Evolutionary conservation across 768 basidiomycete species (phyloP).

Genomic region (Boletus bicolor): DNA sequence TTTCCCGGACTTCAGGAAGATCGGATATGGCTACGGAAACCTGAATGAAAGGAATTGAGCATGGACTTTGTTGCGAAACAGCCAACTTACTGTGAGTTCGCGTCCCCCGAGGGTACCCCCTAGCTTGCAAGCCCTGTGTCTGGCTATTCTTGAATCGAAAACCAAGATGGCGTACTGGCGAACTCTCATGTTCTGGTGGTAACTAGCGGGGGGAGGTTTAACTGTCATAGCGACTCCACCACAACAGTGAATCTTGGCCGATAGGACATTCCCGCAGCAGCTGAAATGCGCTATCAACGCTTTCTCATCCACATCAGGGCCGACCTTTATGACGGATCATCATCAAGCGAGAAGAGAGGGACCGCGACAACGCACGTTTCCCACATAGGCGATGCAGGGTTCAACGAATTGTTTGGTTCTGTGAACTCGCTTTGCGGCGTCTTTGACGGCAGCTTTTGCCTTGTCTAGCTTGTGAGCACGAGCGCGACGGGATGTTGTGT

Average conservation of each 20-base stretch:
- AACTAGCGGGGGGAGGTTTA: constrained; percentile 21
- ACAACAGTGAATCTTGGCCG: constrained; percentile 29
- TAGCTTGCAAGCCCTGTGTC: constrained; percentile 40
- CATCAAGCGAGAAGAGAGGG: constrained; percentile 1
- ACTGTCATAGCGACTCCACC: constrained; percentile 31
- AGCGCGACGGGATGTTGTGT: constrained; percentile 2
- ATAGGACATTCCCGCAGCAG: constrained; percentile 23
- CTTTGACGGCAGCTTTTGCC: constrained; percentile 13
- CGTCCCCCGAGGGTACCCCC: constrained; percentile 39
- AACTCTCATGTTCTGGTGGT: constrained; percentile 37
- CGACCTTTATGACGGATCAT: constrained; percentile 26
- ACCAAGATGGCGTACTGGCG: constrained; percentile 52
- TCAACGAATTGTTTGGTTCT: constrained; percentile 8
- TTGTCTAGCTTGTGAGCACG: constrained; percentile 16
- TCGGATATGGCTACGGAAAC: constrained; percentile 29
- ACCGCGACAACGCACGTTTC: constrained; percentile 49
- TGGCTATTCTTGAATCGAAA: constrained; percentile 39
- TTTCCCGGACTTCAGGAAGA: constrained; percentile 34
- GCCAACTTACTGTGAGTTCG: constrained; percentile 39
- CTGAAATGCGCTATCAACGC: constrained; percentile 22
- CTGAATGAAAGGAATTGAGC: constrained; percentile 12
- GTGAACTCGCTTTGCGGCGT: constrained; percentile 17
- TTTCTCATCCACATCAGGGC: constrained; percentile 28
- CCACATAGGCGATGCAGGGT: constrained; percentile 48
- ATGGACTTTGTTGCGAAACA: neutral